Evolutionary conservation across 768 basidiomycete genomes (phyloP).

Genomic region (Macrolepiota dolichaula): DNA sequence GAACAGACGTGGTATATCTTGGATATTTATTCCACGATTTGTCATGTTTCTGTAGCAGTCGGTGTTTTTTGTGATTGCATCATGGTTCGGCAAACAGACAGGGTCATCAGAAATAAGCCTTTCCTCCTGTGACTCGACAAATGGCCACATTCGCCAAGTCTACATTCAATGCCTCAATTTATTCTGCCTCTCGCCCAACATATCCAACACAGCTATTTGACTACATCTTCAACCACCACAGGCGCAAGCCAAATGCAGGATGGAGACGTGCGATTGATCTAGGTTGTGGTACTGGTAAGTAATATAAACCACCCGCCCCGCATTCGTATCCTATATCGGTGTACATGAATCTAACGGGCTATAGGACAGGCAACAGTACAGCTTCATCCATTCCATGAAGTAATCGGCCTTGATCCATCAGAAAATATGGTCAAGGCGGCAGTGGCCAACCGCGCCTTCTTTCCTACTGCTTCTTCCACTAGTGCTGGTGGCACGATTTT

Average conservation of each 20-base stretch:
- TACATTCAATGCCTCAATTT: conserved; percentile 63
- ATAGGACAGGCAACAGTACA: conserved; percentile 69
- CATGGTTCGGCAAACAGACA: background rate
- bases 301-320: background rate
- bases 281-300: conserved; percentile 80
- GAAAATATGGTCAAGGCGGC: conserved; percentile 65
- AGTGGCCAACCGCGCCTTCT: conserved; percentile 17
- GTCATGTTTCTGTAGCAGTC: too few relatives aligned
- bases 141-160: conserved; percentile 80
- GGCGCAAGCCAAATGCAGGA: conserved; percentile 18
- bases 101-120: too few relatives aligned
- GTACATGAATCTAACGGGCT: background rate
- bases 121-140: background rate
- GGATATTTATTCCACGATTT: too few relatives aligned
- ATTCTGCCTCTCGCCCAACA: conserved; percentile 69
- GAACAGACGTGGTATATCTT: background rate
- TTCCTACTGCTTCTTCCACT: background rate
- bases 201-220: conserved; percentile 69
- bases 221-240: conserved; percentile 59
- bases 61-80: background rate
- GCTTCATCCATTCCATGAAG: conserved; percentile 50
- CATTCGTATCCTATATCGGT: background rate
- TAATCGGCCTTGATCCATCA: conserved; percentile 77
- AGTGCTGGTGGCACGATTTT: background rate
- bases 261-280: conserved; percentile 70